phyloP scores from a whole-genome alignment of 2,329 filamentous ascomycete genomes.

The Hymenoscyphus albidus region DNA sequence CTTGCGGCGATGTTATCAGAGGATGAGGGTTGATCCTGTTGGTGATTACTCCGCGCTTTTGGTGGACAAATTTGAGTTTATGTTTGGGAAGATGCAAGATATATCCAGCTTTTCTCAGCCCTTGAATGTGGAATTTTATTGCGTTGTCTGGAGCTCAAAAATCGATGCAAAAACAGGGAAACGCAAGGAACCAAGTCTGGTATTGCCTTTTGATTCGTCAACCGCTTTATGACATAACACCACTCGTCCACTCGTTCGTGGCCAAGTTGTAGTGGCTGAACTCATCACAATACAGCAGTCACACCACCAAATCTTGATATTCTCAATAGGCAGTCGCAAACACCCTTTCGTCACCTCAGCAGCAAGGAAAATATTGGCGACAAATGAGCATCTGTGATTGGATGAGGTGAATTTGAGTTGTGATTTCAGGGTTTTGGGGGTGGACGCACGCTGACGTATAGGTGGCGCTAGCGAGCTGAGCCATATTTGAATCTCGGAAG shows the following conservation, averaged over 20 bases:
- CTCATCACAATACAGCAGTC: neutral
- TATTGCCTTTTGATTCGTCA: neutral
- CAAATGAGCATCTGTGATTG: neutral
- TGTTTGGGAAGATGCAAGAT: neutral
- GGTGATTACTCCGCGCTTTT: neutral
- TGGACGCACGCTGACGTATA: neutral
- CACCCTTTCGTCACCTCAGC: neutral
- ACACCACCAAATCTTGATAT: neutral
- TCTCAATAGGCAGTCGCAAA: neutral
- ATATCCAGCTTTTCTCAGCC: neutral
- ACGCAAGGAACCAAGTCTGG: neutral
- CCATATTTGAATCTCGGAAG: neutral
- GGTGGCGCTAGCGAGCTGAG: neutral
- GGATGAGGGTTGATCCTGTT: neutral
- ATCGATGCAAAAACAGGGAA: neutral
- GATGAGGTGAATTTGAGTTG: neutral
- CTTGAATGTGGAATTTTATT: neutral
- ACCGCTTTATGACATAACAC: neutral
- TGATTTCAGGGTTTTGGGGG: neutral
- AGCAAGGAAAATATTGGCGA: neutral
- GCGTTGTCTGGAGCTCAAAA: neutral
- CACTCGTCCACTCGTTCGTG: neutral
- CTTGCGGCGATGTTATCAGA: neutral
- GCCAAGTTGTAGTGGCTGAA: neutral
- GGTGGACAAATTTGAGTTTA: neutral